A percentile compares a stretch with the other conserved stretches of the same genome.
phyloP scores from a whole-genome alignment of 495 filamentous ascomycete genomes.

The Aspergillus funiculosus region DNA sequence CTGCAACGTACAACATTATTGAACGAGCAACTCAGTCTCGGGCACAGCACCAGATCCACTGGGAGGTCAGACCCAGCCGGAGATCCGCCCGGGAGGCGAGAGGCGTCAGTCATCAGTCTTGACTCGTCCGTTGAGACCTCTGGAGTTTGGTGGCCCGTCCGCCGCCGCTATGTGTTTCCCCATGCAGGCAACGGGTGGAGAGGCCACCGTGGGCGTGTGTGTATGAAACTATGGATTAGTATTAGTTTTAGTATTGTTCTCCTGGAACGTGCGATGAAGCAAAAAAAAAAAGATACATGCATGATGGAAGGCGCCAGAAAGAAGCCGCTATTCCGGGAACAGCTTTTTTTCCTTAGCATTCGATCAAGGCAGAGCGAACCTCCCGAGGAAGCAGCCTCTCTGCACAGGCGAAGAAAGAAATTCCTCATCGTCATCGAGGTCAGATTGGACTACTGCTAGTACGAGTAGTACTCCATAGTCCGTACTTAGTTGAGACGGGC shows the following conservation, averaged over 20 bases:
- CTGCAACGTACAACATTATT: too few species aligned
- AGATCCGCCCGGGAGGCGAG: slow-evolving; percentile 17
- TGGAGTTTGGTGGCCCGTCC: slow-evolving; percentile 14
- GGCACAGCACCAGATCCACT: slow-evolving; percentile 23
- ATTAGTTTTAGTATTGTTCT: too few species aligned
- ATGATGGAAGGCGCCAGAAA: slow-evolving; percentile 3
- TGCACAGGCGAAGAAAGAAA: too few species aligned
- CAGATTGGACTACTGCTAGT: too few species aligned
- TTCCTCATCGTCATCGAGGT: too few species aligned
- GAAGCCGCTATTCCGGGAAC: background rate
- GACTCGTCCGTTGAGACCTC: slow-evolving; percentile 4
- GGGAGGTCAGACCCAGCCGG: slow-evolving; percentile 17
- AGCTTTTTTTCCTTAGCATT: too few species aligned
- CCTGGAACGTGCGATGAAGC: slow-evolving; percentile 14
- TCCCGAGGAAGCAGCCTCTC: too few species aligned
- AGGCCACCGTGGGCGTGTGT: slow-evolving; percentile 7
- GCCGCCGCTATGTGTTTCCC: slow-evolving; percentile 16
- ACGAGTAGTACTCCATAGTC: too few species aligned
- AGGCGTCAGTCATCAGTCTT: slow-evolving; percentile 1
- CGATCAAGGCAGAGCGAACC: too few species aligned
- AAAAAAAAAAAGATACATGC: background rate
- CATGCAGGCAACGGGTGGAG: slow-evolving; percentile 22
- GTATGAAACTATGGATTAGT: background rate
- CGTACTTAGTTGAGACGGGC: too few species aligned
- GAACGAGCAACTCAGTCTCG: too few species aligned